Evolutionary conservation across 2,329 filamentous ascomycete genomes (phyloP), one percentile per base, ranked within the genome.

Genomic region (Penicillium nordicum): DNA sequence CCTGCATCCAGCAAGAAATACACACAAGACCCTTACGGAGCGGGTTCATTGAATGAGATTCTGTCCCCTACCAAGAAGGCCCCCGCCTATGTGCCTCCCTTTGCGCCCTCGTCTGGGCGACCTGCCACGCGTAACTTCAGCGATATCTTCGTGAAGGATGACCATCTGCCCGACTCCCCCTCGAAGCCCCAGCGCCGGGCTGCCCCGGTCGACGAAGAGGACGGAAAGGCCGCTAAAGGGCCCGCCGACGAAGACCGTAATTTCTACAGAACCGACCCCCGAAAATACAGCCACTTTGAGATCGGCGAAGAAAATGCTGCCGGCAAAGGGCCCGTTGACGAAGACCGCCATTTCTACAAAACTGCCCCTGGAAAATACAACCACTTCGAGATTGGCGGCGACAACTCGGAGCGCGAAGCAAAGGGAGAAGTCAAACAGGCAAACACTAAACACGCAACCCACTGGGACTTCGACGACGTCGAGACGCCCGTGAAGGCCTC

Each of bases 391-490:
- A 57, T 75, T 30, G 72, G 69, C 36, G 71, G 45, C 18, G 68
- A 72, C 43, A 67, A 72, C 49, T 63, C 58, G 36, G 59, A 60
- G 8, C 63, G 58, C 16, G 70, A 73, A 51, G 40, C 67, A 32
- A 69, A 73, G 57, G 44, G 59, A 10, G 57, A 55, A 52, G 58
- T 66, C 53, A 63, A 61, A 3, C 72, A 69, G 16, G 64, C 67
- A 18, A 68, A 69, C 43, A 63, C 64, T 68, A 79, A 80, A 53
- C 87, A 90, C 70, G 78, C 81, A 57, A 86, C 86, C 61, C 87
- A 90, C 60, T 97, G 93, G 92, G 85, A 86, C 47, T 97, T 97
- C 73, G 85, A 90, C 59, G 92, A 96, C 75, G 96, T 96, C 67
- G 78, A 79, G 16, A 96, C 92, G 0, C 93, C 93, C 0, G 83